phyloP scores from a whole-genome alignment of 2,329 filamentous ascomycete species.

The Pseudogymnoascus sp. region DNA sequence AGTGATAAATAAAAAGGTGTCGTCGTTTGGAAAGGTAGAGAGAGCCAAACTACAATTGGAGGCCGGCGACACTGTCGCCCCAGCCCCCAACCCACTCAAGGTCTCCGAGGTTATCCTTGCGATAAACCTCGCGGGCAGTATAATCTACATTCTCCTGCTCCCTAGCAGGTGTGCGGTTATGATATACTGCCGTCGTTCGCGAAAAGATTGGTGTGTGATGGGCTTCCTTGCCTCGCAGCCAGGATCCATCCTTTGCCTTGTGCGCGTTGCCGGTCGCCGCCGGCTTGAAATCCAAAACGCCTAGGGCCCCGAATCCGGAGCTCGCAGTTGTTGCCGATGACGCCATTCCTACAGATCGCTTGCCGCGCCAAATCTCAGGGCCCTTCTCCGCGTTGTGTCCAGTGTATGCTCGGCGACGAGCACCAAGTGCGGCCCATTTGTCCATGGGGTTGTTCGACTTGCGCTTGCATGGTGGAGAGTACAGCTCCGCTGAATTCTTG shows the following conservation, averaged over 20 bases:
- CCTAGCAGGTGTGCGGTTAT: constrained; percentile 17
- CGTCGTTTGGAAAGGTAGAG: constrained; percentile 19
- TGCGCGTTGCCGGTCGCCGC: constrained; percentile 19
- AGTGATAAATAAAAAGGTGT: constrained; percentile 20
- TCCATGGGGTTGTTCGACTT: constrained; percentile 47
- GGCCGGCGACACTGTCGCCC: constrained; percentile 45
- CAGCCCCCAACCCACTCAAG: constrained; percentile 94
- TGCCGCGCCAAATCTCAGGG: constrained; percentile 37
- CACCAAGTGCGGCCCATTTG: constrained; percentile 84
- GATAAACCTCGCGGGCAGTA: constrained; percentile 42
- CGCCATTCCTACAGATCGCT: constrained; percentile 20
- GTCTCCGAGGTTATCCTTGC: constrained; percentile 62
- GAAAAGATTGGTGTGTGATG: constrained; percentile 4
- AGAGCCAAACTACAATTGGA: constrained; percentile 55
- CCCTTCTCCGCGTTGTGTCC: constrained; percentile 43
- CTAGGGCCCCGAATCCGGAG: constrained; percentile 31
- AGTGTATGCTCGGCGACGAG: constrained; percentile 64
- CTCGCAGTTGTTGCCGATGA: constrained; percentile 37
- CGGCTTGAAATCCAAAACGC: constrained; percentile 37
- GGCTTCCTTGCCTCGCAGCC: constrained; percentile 15
- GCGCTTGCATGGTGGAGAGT: constrained; percentile 61
- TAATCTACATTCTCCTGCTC: constrained; percentile 24
- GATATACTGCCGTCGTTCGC: constrained; percentile 5
- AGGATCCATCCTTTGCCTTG: constrained; percentile 18
- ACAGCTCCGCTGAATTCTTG: constrained; percentile 38